Evolutionary conservation across 2,329 filamentous ascomycete species (phyloP), one percentile per base, ranked within the genome.

Genomic region (Calycina marina): DNA sequence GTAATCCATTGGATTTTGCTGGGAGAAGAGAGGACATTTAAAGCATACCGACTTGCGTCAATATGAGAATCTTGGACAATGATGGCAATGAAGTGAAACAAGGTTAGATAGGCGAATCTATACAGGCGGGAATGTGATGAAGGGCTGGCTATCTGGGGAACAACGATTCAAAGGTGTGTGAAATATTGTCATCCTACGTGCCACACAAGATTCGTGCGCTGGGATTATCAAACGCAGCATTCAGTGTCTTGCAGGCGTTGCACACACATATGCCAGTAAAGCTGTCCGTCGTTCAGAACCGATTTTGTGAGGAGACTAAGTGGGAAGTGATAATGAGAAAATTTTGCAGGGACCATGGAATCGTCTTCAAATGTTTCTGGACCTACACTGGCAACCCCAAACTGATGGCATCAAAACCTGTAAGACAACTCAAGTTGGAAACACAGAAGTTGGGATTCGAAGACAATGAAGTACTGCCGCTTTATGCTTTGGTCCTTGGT

Each of bases 171-270:
- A 60, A 67, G 35, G 80, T 72, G 6, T 88, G 80, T 79, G 56
- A 57, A 14, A 56, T 69, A 0, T 61, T 88, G 10, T 69, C 79
- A 48, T 57, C 62, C 3, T 83, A 77, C 46, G 72, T 83, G 1
- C 77, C 79, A 0, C 50, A 64, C 43, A 54, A 47, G 13, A 72
- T 86, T 40, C 72, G 71, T 25, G 62, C 70, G 17, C 60, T 90
- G 5, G 83, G 83, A 25, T 76, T 90, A 34, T 84, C 78, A 33
- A 90, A 90, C 53, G 67, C 69, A n/a, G 58, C 62, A n/a, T 55
- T 78, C 2, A 51, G 61, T 0, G 53, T 70, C 2, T 60, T 90
- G 1, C 51, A 64, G 32, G 53, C 56, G 4, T 55, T 85, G 1
- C 61, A 63, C 37, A 47, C 59, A 2, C 45, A 56, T 12, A 58